Base-by-base conservation (phyloP, 179 eudicot species). In the Silene vulgaris region DNA sequence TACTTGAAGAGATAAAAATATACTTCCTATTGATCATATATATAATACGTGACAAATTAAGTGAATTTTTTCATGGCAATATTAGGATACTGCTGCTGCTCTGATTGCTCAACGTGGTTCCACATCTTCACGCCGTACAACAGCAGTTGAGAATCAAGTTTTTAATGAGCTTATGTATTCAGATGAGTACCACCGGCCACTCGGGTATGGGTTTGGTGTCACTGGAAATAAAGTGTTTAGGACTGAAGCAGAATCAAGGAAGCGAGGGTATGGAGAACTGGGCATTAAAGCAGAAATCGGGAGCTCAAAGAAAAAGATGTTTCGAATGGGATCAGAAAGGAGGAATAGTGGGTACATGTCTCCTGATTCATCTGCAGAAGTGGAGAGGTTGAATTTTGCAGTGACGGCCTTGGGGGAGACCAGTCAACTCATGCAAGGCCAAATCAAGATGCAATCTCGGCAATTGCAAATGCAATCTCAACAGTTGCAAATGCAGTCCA, bases 131-230 rank as follows among this genome's bases (percentile, higher is more conserved):
- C 67, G 54, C 20, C 76, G 74, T n/a, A 56, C 62, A 65, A 57
- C 54, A 65, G 79, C 70, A 61, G 73, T 82, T 72, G 84, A 82
- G 77, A 82, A 82, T 72, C 74, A 82, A 73, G 84, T 82, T 43
- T 82, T 82, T 45, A 82, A 75, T 52, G 84, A 82, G 71, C 84
- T 82, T 60, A 82, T 82, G 84, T 82, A 82, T 56, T 75, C 84
- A 17, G 84, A 82, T 37, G 84, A 82, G 14, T 71, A 20, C 66
- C 70, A 75, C n/a, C 79, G 74, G 59, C 84, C 82, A 5, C 45
- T 82, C 66, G 84, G 84, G 12, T 82, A 78, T 72, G 84, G 82
- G 29, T 82, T 82, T 67, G 84, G 84, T 45, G 81, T 69, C 37
- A 75, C 52, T 29, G 70, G 57, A 30, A 75, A 65, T 63, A 78